phyloP scores from a whole-genome alignment of 139 green algal genomes.

The Tetradesmus lagerheimii region DNA sequence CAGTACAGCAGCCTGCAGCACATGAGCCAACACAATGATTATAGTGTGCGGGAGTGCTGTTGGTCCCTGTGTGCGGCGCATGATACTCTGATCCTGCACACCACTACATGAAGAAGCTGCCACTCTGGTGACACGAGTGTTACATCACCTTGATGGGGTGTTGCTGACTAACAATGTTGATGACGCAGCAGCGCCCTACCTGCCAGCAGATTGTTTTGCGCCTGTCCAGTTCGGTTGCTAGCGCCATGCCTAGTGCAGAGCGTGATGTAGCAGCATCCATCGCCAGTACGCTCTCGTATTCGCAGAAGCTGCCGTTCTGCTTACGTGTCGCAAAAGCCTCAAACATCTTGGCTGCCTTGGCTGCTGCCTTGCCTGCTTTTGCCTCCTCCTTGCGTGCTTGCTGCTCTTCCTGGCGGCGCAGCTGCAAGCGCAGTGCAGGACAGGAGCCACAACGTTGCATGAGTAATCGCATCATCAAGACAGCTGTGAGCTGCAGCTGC shows the following conservation, averaged over 20 bases:
- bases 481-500: too few species aligned
- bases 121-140: too few species aligned
- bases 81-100: too few species aligned
- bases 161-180: too few species aligned
- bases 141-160: too few species aligned
- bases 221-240: conserved; percentile 17
- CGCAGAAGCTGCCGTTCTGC: conserved; percentile 6
- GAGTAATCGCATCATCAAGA: too few species aligned
- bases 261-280: conserved; percentile 23
- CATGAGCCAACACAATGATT: too few species aligned
- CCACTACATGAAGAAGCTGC: too few species aligned
- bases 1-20: too few species aligned
- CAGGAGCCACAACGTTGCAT: background rate
- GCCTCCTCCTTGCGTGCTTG: background rate
- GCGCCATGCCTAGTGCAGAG: conserved; percentile 8
- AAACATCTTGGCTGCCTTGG: conserved; percentile 30
- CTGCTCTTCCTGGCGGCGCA: background rate
- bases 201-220: conserved; percentile 18
- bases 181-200: background rate
- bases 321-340: conserved; percentile 5
- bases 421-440: background rate
- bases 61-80: too few species aligned
- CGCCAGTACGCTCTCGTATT: conserved; percentile 13
- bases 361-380: conserved; percentile 31
- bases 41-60: too few species aligned